Conservation (phyloP, 495 filamentous ascomycete genomes). For the Penicillium silybi region DNA sequence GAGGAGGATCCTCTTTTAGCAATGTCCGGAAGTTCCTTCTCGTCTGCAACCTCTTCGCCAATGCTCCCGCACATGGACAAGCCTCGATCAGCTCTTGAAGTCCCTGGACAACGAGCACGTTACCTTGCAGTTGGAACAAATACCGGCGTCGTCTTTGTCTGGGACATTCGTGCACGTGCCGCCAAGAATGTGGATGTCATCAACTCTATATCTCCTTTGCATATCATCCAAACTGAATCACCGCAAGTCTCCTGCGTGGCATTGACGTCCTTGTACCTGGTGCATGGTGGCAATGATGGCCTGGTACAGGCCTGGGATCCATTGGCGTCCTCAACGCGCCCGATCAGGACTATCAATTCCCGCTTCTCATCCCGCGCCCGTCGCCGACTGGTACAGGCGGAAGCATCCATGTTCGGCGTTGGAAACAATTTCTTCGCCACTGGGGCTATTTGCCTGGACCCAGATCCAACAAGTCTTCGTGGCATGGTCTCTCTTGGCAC, state of each 20-base stretch:
- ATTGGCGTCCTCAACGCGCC: conserved; percentile 71
- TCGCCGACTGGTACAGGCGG: conserved; percentile 67
- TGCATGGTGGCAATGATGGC: conserved; percentile 92
- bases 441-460: conserved; percentile 79
- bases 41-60: conserved; percentile 57
- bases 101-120: conserved; percentile 82
- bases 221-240: conserved; percentile 86
- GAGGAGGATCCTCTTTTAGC: conserved; percentile 71
- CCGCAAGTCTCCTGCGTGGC: conserved; percentile 84
- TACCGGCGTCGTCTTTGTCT: conserved; percentile 72
- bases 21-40: conserved; percentile 52
- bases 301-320: conserved; percentile 97
- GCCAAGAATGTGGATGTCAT: conserved; percentile 46
- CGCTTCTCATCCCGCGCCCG: conserved; percentile 79
- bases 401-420: conserved; percentile 59
- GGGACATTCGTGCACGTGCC: conserved; percentile 72
- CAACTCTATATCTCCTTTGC: conserved; percentile 60
- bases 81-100: conserved; percentile 39
- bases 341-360: conserved; percentile 85
- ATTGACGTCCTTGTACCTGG: conserved; percentile 78
- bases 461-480: conserved; percentile 84
- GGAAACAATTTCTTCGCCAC: conserved; percentile 79
- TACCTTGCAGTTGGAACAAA: conserved; percentile 78
- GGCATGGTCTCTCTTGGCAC: conserved; percentile 86
- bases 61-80: conserved; percentile 45